A percentile compares a stretch with the other conserved stretches of the same genome.
phyloP scores from a whole-genome alignment of 805 yeast species.

The Pichia cabralensis region DNA sequence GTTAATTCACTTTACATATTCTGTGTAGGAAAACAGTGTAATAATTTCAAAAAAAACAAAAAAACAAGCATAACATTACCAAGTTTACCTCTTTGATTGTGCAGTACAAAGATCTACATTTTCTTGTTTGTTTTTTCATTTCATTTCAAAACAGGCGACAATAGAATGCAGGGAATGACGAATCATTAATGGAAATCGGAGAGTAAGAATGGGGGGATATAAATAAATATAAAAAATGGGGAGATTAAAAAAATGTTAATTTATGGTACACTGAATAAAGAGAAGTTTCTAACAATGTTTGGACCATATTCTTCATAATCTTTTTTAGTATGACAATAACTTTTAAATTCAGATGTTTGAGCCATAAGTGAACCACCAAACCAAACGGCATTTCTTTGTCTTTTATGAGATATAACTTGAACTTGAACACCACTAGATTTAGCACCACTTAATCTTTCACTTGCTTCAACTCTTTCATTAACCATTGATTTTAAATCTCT shows the following conservation, averaged over 20 bases:
- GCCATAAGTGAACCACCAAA: constrained; percentile 97
- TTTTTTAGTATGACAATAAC: constrained; percentile 93
- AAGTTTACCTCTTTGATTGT: too few species aligned
- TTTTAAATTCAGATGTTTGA: constrained; percentile 92
- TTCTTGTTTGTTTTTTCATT: too few species aligned
- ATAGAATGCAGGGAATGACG: too few species aligned
- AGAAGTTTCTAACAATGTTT: constrained; percentile 92
- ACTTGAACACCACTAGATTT: constrained; percentile 93
- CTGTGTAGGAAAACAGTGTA: too few species aligned
- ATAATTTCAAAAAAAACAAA: too few species aligned
- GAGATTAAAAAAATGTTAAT: not conserved
- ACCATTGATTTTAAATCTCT: constrained; percentile 85
- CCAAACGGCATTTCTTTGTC: constrained; percentile 99
- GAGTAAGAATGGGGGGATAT: too few species aligned
- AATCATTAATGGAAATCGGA: too few species aligned
- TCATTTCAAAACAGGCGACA: too few species aligned
- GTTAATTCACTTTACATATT: too few species aligned
- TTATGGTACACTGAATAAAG: constrained; percentile 83
- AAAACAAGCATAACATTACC: too few species aligned
- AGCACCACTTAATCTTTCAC: constrained; percentile 66
- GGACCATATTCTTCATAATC: constrained; percentile 99
- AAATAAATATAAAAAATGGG: not conserved
- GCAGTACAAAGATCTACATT: too few species aligned
- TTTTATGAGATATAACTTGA: constrained; percentile 91
- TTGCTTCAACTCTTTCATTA: constrained; percentile 73